Base-by-base conservation (phyloP, 208 protist genomes). In the Leishmania lainsoni region DNA sequence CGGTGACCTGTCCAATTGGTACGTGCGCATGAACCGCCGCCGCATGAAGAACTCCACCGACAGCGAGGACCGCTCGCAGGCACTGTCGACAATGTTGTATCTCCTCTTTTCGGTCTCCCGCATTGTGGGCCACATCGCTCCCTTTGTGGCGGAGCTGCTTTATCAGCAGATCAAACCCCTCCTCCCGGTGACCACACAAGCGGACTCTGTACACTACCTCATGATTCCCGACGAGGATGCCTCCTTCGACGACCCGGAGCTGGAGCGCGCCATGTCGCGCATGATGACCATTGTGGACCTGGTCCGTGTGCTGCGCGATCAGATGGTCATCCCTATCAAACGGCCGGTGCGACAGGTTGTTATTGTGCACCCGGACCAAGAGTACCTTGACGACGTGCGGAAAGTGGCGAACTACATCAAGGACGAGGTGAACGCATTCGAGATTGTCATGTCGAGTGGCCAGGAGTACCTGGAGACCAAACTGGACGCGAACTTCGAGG, bases 1-100 rank as follows among this genome's bases (percentile, higher is more conserved):
- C 68, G 93, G 99, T 12, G 85, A 99, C 78, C 92, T 99, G 22
- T 99, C 99, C 20, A 99, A 99, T 89, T 99, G 99, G 99, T 99
- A 99, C 81, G 97, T 99, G 29, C 95, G 99, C 76, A 97, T 99
- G 85, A 99, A 99, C 90, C 96, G 98, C 35, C 92, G 94, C 54
- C 94, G 99, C 72, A 95, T 99, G 88, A 98, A 99, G 89, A 96
- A 93, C 58, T 56, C 85, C 78, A 85, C 90, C 29, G 87, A 95
- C 72, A 71, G 74, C 56, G 88, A 96, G 51, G 98, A 98, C 81
- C 85, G 94, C 45, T 82, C 92, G 3, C 89, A 96, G 49, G 87
- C 92, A n/a, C 88, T 98, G 12, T 92, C 87, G 42, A 96, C 98
- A 35, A 94, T 99, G 77, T 93, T 96, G 61, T 90, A 96, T 51